These are phyloP conservation scores for Fusarium coffeatum DNA, from an alignment of 2,329 filamentous ascomycete species.

Conservation along the genomic window DNA sequence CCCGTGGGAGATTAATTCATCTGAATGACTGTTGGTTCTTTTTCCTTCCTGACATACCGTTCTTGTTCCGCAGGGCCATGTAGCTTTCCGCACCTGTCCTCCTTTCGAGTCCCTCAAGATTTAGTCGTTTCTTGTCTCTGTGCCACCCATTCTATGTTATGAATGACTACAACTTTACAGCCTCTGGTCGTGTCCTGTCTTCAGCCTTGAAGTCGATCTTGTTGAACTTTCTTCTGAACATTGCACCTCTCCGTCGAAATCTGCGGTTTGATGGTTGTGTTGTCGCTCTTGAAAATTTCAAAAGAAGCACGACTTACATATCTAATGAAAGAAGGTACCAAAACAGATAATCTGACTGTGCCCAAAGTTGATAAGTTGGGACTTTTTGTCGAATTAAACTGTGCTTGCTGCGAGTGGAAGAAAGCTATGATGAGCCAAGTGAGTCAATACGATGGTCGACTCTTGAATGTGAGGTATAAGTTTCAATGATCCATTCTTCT, in stretches of 20 bases:
- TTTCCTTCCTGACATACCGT: background rate
- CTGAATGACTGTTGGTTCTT: background rate
- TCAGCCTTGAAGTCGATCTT: background rate
- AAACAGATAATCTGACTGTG: background rate
- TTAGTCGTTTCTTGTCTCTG: background rate
- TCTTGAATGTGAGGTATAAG: background rate
- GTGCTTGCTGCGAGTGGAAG: background rate
- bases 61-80: background rate
- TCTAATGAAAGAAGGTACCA: too few species aligned
- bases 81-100: too few species aligned
- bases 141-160: too few species aligned
- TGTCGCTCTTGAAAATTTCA: background rate
- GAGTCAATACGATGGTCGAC: background rate
- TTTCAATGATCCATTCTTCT: background rate
- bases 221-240: background rate
- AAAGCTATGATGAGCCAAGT: background rate
- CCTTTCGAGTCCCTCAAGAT: background rate
- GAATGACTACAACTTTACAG: background rate
- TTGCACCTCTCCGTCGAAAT: background rate
- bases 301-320: too few species aligned
- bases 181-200: background rate
- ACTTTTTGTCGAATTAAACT: background rate
- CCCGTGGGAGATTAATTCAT: fast-evolving
- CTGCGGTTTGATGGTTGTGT: background rate
- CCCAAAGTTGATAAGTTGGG: background rate